phyloP scores from a whole-genome alignment of 2,329 filamentous ascomycete genomes.

The Penicillium vulpinum region DNA sequence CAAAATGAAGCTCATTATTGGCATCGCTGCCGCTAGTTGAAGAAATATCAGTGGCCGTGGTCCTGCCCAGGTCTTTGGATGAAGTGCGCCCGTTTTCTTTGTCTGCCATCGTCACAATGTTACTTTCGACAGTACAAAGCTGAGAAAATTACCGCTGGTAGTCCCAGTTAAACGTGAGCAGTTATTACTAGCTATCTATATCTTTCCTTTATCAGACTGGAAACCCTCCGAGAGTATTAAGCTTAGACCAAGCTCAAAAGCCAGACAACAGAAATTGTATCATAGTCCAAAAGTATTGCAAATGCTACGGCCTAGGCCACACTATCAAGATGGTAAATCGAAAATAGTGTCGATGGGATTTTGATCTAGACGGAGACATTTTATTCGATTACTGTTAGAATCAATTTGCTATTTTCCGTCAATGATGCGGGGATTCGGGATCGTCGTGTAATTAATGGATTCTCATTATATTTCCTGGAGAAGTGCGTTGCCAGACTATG shows the following conservation, averaged over 20 bases:
- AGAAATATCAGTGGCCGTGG: conserved; percentile 2
- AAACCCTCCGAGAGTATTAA: conserved; percentile 5
- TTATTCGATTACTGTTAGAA: neutral
- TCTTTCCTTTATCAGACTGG: neutral
- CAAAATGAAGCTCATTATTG: conserved; percentile 20
- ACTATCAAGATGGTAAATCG: neutral
- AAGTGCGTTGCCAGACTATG: too few species aligned
- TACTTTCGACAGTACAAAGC: neutral
- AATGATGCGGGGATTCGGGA: too few species aligned
- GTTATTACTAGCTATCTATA: neutral
- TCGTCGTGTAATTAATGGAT: neutral
- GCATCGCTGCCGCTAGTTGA: neutral
- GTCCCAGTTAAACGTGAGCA: neutral
- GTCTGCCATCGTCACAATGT: neutral
- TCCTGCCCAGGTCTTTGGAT: conserved; percentile 1
- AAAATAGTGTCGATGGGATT: too few species aligned
- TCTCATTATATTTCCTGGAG: neutral
- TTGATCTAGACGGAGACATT: neutral
- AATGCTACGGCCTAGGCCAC: neutral
- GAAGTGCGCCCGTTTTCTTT: neutral
- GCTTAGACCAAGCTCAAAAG: neutral
- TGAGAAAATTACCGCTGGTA: neutral
- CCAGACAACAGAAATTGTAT: neutral
- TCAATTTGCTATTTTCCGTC: neutral
- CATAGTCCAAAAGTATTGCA: conserved; percentile 13